Evolutionary conservation across 2,329 filamentous ascomycete species (phyloP).

Genomic region (Laburnicola sp.): DNA sequence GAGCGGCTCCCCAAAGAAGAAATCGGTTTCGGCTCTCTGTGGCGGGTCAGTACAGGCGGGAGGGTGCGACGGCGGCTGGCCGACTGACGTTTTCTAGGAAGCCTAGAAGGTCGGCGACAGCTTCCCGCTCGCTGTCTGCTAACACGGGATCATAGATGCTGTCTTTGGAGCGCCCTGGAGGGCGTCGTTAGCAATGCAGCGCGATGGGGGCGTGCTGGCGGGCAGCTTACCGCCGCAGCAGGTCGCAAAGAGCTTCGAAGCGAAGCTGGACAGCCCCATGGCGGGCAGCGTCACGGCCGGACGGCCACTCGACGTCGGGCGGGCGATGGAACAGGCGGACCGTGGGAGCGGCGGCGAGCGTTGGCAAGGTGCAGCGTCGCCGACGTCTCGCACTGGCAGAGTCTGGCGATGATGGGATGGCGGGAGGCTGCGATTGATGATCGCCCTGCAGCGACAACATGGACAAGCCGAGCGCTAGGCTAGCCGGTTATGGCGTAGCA

Average conservation of each 20-base stretch:
- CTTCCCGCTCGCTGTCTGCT: slow-evolving; percentile 94
- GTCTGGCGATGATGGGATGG: slow-evolving; percentile 15
- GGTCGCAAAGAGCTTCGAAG: slow-evolving; percentile 41
- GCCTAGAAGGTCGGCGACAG: slow-evolving; percentile 90
- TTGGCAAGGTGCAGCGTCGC: slow-evolving; percentile 6
- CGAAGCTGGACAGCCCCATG: slow-evolving; percentile 45
- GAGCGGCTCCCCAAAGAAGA: slow-evolving; percentile 94
- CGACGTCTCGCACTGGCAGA: slow-evolving; percentile 19
- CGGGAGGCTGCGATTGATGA: slow-evolving; percentile 10
- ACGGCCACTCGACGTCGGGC: slow-evolving; percentile 22
- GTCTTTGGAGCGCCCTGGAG: slow-evolving; percentile 50
- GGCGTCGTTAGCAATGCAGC: slow-evolving; percentile 23
- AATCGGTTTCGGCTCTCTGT: slow-evolving; percentile 94
- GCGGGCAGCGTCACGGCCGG: slow-evolving; percentile 33
- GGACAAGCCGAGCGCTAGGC: background rate
- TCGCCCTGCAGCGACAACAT: background rate
- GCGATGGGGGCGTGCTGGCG: slow-evolving; percentile 3
- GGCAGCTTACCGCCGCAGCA: slow-evolving; percentile 47
- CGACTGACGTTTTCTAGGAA: slow-evolving; percentile 93
- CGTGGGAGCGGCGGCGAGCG: slow-evolving; percentile 7
- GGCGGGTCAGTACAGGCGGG: slow-evolving; percentile 37
- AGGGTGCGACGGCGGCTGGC: slow-evolving; percentile 11
- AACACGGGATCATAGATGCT: slow-evolving; percentile 64
- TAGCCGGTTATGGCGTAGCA: slow-evolving; percentile 7
- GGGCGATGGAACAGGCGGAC: background rate